Base-by-base conservation (phyloP, 2,329 filamentous ascomycete genomes). In the Fusarium sp. region DNA sequence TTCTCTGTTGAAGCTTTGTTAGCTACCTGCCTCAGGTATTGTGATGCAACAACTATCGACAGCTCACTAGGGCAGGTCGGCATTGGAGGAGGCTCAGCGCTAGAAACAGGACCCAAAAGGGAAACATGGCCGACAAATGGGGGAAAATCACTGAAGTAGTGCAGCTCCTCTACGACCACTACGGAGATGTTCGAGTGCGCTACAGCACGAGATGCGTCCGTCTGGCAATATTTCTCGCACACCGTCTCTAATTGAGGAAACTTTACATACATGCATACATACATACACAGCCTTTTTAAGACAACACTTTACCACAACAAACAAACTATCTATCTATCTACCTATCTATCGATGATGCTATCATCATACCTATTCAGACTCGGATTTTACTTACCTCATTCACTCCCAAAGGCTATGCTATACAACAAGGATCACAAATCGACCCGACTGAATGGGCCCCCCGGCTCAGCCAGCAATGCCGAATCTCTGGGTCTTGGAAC, bases 1-100 rank as follows among this genome's bases (percentile, higher is more conserved):
- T 23, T 30, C 28, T 44, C 30, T 11, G 13, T 31, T 33, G 57
- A 54, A 62, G 40, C 46, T 62, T 33, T 54, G 37, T 28, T 45
- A 31, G 26, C 36, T 61, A 23, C 33, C 23, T 23, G 5, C 23
- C 34, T 11, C 23, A 23, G 23, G 23, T 23, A 23, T 23, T 60
- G 40, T 40, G 59, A 55, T 62, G 57, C 46, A 55, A 54, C 40
- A 55, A 54, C 46, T 61, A 52, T 62, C 65, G 47, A 69, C 65
- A 69, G 65, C 65, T 69, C 38, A 23, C 33, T 23, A 23, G 23
- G n/a, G 31, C 20, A 34, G 18, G 28, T 52, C 28, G 49, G 61
- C 40, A 59, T 70, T 59, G 62, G 66, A 69, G 66, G 66, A 69
- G 66, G 66, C 66, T 69, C 66, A 69, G 65, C 66, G 66, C 61